These are phyloP conservation scores for Centrapalus pauciflorus DNA, from an alignment of 129 eudicot genomes.

Conservation along the genomic window DNA sequence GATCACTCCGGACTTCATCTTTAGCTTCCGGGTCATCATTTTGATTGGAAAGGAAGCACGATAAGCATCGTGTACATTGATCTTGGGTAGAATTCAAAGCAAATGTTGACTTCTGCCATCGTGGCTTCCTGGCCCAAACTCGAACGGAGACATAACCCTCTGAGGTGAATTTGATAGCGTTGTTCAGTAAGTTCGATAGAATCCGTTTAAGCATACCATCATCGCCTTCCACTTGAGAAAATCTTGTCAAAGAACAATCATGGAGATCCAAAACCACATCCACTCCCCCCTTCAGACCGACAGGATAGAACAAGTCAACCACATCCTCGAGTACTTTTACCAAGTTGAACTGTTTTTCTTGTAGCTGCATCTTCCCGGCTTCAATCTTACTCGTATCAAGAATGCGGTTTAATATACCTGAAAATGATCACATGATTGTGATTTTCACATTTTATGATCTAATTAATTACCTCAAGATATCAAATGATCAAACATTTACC, in stretches of 20 bases:
- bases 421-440: not conserved
- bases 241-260: slow-evolving; percentile 44
- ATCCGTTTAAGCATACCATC: slow-evolving; percentile 60
- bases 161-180: slow-evolving; percentile 76
- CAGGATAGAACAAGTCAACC: slow-evolving; percentile 59
- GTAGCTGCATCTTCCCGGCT: slow-evolving; percentile 60
- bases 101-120: slow-evolving; percentile 18
- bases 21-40: slow-evolving; percentile 4
- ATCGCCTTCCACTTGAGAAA: slow-evolving; percentile 68
- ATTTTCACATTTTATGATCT: not conserved
- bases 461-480: not conserved
- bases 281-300: slow-evolving; percentile 60
- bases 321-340: slow-evolving; percentile 54
- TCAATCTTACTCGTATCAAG: slow-evolving; percentile 68
- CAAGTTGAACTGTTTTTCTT: slow-evolving; percentile 53
- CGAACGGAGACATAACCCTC: slow-evolving; percentile 67
- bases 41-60: slow-evolving; percentile 21
- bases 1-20: slow-evolving; percentile 27
- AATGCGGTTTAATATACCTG: slow-evolving; percentile 59
- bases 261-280: slow-evolving; percentile 60
- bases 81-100: slow-evolving; percentile 23
- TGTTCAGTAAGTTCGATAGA: slow-evolving; percentile 63
- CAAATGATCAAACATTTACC: slow-evolving; percentile 28
- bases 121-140: slow-evolving; percentile 44
- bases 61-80: slow-evolving; percentile 23